These are phyloP conservation scores for Candida bentonensis DNA, from an alignment of 805 yeast genomes.

Conservation along the genomic window DNA sequence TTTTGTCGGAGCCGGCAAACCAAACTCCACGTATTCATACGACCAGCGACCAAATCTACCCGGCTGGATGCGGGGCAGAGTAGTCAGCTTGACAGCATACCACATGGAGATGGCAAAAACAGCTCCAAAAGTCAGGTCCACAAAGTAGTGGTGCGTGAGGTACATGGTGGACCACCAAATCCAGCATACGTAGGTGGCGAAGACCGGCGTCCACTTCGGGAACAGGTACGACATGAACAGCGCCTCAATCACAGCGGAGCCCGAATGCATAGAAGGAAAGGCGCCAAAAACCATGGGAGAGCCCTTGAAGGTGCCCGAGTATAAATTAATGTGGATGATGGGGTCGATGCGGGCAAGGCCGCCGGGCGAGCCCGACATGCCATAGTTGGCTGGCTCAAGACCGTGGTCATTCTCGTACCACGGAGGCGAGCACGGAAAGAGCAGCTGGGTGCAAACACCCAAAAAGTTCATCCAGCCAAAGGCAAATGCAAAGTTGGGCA, in stretches of 20 bases:
- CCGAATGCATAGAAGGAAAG: slow-evolving; percentile 73
- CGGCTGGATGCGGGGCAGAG: slow-evolving; percentile 38
- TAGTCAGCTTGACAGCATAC: slow-evolving; percentile 47
- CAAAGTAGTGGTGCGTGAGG: slow-evolving; percentile 89
- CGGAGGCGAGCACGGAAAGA: slow-evolving; percentile 93
- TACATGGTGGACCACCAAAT: slow-evolving; percentile 99
- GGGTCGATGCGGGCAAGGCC: slow-evolving; percentile 81
- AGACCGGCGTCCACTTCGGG: slow-evolving; percentile 52
- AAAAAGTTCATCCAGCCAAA: slow-evolving; percentile 87
- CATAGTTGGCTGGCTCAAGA: slow-evolving; percentile 75
- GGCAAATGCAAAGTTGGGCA: slow-evolving; percentile 77
- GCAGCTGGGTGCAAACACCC: slow-evolving; percentile 71
- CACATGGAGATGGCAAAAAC: slow-evolving; percentile 61
- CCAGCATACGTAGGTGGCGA: slow-evolving; percentile 75
- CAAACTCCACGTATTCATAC: slow-evolving; percentile 25
- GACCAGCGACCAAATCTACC: slow-evolving; percentile 29
- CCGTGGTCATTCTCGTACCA: slow-evolving; percentile 88
- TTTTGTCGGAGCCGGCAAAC: slow-evolving; percentile 6
- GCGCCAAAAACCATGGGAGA: slow-evolving; percentile 95
- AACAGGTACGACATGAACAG: slow-evolving; percentile 72
- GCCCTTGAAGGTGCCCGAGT: slow-evolving; percentile 66
- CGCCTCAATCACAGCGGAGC: slow-evolving; percentile 88
- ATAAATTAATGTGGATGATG: slow-evolving; percentile 65
- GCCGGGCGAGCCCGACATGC: slow-evolving; percentile 91
- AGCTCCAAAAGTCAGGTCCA: slow-evolving; percentile 90